Base-by-base conservation (phyloP, 768 basidiomycete species). In the Rhizopogon roseolus region DNA sequence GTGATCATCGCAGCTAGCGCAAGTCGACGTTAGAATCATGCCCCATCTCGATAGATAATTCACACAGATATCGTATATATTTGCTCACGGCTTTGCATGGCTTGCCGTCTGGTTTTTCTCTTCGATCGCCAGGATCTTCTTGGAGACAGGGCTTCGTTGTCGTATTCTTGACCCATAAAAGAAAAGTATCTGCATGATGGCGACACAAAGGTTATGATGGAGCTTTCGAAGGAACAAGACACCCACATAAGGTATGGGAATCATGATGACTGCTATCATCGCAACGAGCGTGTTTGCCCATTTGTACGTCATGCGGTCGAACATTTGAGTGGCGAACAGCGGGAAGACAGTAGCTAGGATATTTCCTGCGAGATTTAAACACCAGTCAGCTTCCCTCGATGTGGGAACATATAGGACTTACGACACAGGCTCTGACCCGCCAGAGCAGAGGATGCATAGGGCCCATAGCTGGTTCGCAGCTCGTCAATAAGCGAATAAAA, bases 381-480 rank as follows among this genome's bases (percentile, higher is more conserved):
- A 27, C 32, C 11, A 29, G 7, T n/a, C 19, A 4, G 4, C 13
- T 16, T 9, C 7, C 45, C 50, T 50, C 17, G n/a, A 17, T 17
- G 19, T 6, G 48, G 25, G 9, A 17, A 8, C n/a, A n/a, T 19
- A 48, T 27, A 19, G 53, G 28, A 70, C 79, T 50, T 60, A 77
- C 85, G 73, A 53, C 77, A 75, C 52, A 86, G 71, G 60, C 80
- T 82, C 63, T 87, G 85, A 2, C 80, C 86, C 1, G 86, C 86
- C 16, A 86, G 69, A 9, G 85, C 86, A 0, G 83, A 85, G 0
- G 84, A 86, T 5, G 86, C 85, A 62, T 81, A 87, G 3, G 77
- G 76, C 3, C 80, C 80, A 53, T 82, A 81, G 57, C 81, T 67
- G 54, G 54, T 37, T 28, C 46, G 36, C 17, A 5, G 37, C 46